Base-by-base conservation (phyloP, 192 early-diverging fungal species). In the Radiomyces spectabilis region DNA sequence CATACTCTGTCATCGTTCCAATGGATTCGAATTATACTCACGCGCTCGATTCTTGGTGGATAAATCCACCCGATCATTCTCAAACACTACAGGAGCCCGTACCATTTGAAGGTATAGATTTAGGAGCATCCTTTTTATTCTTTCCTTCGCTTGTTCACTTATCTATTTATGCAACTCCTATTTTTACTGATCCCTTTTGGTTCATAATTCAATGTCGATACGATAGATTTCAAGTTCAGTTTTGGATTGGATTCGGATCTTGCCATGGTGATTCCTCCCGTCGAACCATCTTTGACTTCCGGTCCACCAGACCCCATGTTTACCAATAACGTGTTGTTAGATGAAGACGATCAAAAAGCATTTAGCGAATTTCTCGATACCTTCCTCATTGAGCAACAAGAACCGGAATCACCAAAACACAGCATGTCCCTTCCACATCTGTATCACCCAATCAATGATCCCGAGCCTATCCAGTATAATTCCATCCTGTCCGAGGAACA, bases 311-410 rank as follows among this genome's bases (percentile, higher is more conserved):
- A 48, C 7, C 46, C 46, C 24, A 1, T 9, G 29, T 27, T 9
- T 4, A 15, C 12, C 15, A 27, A 27, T 10, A 18, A 26, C 8
- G 15, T 25, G 15, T 27, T 70, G 13, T 33, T 70, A 22, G 57
- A 63, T 29, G 68, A 70, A 45, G 38, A 59, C 34, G 76, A 79
- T 41, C 73, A 79, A 33, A 65, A 64, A 25, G 59, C 59, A 21
- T 75, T 79, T 42, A 71, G 70, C 31, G 57, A 67, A 48, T 79
- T 79, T 50, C 47, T 79, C 26, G 76, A 77, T 35, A 65, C 67
- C 2, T 59, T 79, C 31, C 68, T 78, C 32, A 65, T 79, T 21
- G 76, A 75, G 27, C 71, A 68, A 32, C 67, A n/a, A n/a, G n/a
- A n/a, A n/a, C n/a, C n/a, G n/a, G n/a, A n/a, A n/a, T n/a, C n/a